phyloP scores from a whole-genome alignment of 139 green algal genomes.

The Chlamydomonas sp. region DNA sequence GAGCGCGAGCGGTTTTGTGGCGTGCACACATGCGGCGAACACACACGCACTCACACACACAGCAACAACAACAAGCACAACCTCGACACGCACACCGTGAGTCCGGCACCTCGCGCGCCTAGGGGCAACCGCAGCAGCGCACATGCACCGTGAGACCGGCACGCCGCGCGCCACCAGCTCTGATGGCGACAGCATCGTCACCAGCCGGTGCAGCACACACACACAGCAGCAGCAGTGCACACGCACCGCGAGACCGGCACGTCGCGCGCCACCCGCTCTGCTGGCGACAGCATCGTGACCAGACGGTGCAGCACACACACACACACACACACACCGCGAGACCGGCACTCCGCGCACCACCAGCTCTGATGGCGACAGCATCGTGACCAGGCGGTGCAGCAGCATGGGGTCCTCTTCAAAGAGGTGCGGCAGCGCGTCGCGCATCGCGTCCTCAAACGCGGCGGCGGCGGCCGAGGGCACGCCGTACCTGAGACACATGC shows the following conservation, averaged over 20 bases:
- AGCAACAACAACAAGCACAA: too few relatives aligned
- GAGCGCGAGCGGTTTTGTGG: too few relatives aligned
- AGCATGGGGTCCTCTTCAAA: constrained; percentile 64
- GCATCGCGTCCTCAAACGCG: constrained; percentile 66
- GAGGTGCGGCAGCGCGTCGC: constrained; percentile 60
- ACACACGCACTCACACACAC: too few relatives aligned
- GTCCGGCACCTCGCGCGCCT: too few relatives aligned
- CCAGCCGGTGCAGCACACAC: too few relatives aligned
- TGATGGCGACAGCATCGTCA: too few relatives aligned
- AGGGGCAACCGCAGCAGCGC: too few relatives aligned
- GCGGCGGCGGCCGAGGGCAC: constrained; percentile 57
- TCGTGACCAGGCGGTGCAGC: constrained; percentile 77
- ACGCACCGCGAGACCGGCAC: neutral
- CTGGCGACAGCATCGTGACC: neutral
- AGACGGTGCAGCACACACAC: neutral
- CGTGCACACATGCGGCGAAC: too few relatives aligned
- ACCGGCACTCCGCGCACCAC: constrained; percentile 69
- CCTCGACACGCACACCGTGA: neutral
- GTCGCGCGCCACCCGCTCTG: neutral
- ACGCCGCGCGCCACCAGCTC: constrained; percentile 55
- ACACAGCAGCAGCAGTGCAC: too few relatives aligned
- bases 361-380: constrained; percentile 64
- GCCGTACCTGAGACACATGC: constrained; percentile 70
- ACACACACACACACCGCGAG: constrained; percentile 44
- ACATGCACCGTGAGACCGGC: constrained; percentile 64